Evolutionary conservation across 2,329 filamentous ascomycete genomes (phyloP).

Genomic region (Colletotrichum magnum): DNA sequence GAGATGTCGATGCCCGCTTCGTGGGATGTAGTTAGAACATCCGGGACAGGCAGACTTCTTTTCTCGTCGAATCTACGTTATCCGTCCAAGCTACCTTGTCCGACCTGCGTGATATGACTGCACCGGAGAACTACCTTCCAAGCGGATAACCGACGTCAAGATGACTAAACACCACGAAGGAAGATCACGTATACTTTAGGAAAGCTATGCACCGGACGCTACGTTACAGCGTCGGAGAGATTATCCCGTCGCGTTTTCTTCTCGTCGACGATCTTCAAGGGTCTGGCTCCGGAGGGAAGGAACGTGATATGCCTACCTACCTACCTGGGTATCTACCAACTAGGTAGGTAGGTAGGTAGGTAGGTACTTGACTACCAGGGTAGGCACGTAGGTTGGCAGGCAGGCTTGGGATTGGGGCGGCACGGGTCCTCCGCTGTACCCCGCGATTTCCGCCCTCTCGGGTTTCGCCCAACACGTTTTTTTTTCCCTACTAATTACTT

Average conservation of each 20-base stretch:
- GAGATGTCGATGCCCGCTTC: conserved; percentile 15
- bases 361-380: too few relatives aligned
- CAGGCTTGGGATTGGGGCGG: not conserved
- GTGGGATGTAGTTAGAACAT: conserved; percentile 36
- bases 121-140: conserved; percentile 13
- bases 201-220: not conserved
- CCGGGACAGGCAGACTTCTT: conserved; percentile 35
- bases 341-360: too few relatives aligned
- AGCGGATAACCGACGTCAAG: not conserved
- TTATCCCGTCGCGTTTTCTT: not conserved
- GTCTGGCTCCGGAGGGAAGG: too few relatives aligned
- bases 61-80: conserved; percentile 37
- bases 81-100: conserved; percentile 8
- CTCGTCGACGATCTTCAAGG: not conserved
- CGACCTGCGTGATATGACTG: too few relatives aligned
- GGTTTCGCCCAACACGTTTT: not conserved
- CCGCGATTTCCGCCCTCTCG: conserved; percentile 34
- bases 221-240: conserved; percentile 20
- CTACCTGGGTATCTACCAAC: too few relatives aligned
- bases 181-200: conserved; percentile 10
- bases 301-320: too few relatives aligned
- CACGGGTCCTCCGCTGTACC: conserved; percentile 21
- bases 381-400: too few relatives aligned
- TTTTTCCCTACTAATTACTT: too few relatives aligned
- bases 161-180: not conserved